These are phyloP conservation scores for Stephania yunnanensis DNA, from an alignment of 164 flowering plant genomes.

Conservation along the genomic window DNA sequence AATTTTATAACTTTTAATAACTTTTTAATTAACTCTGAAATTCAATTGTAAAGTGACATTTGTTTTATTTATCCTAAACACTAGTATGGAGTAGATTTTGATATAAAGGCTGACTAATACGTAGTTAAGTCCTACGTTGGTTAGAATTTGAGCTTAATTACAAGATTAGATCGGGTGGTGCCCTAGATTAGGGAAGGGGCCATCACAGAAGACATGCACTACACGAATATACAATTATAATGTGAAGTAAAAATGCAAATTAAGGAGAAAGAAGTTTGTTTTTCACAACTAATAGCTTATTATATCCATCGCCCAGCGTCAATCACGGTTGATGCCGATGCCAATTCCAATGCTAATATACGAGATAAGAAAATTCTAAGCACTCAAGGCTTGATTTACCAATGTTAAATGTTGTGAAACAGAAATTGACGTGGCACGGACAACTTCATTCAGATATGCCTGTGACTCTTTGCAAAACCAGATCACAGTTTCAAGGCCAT, in stretches of 20 bases:
- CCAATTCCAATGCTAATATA: not conserved
- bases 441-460: not conserved
- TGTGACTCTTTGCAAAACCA: not conserved
- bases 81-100: no score
- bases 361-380: not conserved
- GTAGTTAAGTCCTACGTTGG: no score
- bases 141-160: no score
- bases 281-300: not conserved
- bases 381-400: not conserved
- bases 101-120: no score
- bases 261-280: not conserved
- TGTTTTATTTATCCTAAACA: no score
- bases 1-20: no score
- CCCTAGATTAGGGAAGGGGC: no score
- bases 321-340: not conserved
- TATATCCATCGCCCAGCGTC: not conserved
- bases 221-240: no score
- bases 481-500: not conserved
- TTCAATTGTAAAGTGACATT: no score
- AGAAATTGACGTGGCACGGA: not conserved
- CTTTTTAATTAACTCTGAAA: no score
- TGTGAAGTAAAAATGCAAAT: not conserved
- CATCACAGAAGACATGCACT: not conserved
- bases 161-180: no score
- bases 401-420: not conserved